Base-by-base conservation (phyloP, 139 green algal genomes). In the Picochlorum sp. region DNA sequence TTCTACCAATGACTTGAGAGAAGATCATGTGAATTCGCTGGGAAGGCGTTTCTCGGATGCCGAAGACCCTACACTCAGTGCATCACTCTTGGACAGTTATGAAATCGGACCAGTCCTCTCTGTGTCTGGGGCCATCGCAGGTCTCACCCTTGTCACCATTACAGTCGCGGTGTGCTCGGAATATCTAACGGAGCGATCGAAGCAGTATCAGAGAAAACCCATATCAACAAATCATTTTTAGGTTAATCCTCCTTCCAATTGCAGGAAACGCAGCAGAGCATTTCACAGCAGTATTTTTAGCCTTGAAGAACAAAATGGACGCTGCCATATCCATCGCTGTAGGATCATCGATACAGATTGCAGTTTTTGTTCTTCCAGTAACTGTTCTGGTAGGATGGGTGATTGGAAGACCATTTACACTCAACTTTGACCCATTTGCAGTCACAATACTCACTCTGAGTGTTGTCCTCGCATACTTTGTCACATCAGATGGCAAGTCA, bases 241-340 rank as follows among this genome's bases (percentile, higher is more conserved):
- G 83, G 83, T 84, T 88, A 24, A 83, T 92, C 38, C 55, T 96
- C 23, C 76, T 95, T 63, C 89, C 89, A 21, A 91, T 95, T 21
- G 88, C 86, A 2, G 88, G 88, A 69, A 96, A 96, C 37, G 88
- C 88, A 8, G 88, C 81, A 30, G 89, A 95, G 75, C 89, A 96
- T 77, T 86, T 94, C 57, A 90, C 81, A 5, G 89, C 90, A 0
- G 77, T 96, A n/a, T 80, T 95, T 54, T 90, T 96, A 65, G 89
- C 90, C 3, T 73, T 85, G 24, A 93, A 91, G 71, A 82, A 93
- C 77, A 94, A 94, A 70, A 95, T 96, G 88, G 88, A 95, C 72
- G 76, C 95, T 26, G 81, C 85, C 4, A 86, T 96, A n/a, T 83
- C 80, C 1, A 73, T 96, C 18, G 89, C 86, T 3, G 71, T 95